Conservation (phyloP, 352 stramenopile genomes). For the Pythium rhizo-oryzae region DNA sequence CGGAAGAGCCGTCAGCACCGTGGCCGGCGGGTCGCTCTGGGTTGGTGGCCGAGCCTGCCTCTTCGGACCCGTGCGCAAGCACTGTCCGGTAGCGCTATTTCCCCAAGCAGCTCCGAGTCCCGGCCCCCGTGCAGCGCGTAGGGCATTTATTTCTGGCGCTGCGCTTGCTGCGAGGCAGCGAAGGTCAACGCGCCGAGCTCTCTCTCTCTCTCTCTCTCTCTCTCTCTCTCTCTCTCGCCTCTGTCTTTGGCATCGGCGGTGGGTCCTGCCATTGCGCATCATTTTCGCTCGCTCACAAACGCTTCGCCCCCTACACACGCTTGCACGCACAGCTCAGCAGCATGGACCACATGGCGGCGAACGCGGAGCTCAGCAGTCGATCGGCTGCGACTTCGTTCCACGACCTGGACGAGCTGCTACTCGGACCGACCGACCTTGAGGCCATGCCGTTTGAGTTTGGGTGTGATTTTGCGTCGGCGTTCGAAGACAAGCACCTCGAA, state of each 20-base stretch:
- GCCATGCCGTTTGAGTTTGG: conserved; percentile 45
- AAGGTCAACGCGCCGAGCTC: neutral
- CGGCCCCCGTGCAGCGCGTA: neutral
- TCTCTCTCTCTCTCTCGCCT: neutral
- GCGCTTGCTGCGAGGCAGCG: neutral
- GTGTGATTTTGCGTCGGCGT: conserved; percentile 42
- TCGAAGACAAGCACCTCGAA: conserved; percentile 39
- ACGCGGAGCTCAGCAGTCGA: conserved; percentile 6
- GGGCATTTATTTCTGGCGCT: conserved; percentile 17
- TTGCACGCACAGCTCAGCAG: neutral
- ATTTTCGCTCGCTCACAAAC: conserved; percentile 21
- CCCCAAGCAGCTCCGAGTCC: neutral
- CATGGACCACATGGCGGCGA: conserved; percentile 1
- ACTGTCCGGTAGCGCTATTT: neutral
- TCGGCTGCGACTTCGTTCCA: conserved; percentile 13
- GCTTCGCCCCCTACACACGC: conserved; percentile 4
- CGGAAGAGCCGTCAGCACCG: neutral
- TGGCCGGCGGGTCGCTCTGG: neutral
- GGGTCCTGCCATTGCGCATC: conserved; percentile 24
- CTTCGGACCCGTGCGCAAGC: neutral
- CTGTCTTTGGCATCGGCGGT: neutral
- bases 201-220: conserved; percentile 7
- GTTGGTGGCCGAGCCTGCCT: neutral
- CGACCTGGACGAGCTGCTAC: conserved; percentile 43
- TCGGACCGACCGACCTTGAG: conserved; percentile 33